These are phyloP conservation scores for Heritiera littoralis DNA, from an alignment of 345 rosid genomes.

Conservation along the genomic window DNA sequence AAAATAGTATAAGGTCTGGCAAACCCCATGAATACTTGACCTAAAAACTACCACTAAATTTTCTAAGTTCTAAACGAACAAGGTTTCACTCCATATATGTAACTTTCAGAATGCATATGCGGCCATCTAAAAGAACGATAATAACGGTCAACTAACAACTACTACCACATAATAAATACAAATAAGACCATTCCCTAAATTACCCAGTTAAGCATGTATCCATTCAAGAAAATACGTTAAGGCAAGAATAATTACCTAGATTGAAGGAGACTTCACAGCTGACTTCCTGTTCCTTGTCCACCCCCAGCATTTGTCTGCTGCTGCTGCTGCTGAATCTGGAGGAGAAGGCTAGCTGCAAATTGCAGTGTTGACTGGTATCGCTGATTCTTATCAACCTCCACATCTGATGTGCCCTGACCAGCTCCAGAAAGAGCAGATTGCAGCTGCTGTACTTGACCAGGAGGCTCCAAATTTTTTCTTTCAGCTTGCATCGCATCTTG, in stretches of 20 bases:
- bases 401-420: slow-evolving; percentile 51
- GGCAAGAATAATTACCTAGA: slow-evolving; percentile 41
- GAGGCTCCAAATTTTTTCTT: slow-evolving; percentile 43
- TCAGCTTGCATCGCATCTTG: slow-evolving; percentile 50
- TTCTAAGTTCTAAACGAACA: background rate
- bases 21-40: background rate
- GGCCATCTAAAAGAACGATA: background rate
- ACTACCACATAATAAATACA: slow-evolving; percentile 17
- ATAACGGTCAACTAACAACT: slow-evolving; percentile 1
- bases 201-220: slow-evolving; percentile 4
- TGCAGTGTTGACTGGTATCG: slow-evolving; percentile 89
- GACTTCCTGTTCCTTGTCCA: slow-evolving; percentile 46
- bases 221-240: slow-evolving; percentile 15
- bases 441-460: slow-evolving; percentile 53
- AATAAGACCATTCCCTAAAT: slow-evolving; percentile 12
- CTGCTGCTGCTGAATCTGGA: slow-evolving; percentile 80
- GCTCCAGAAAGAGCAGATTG: slow-evolving; percentile 53
- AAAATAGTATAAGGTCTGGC: background rate
- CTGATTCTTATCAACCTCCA: slow-evolving; percentile 81
- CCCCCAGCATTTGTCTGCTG: slow-evolving; percentile 46
- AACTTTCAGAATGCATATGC: background rate
- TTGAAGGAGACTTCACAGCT: slow-evolving; percentile 30
- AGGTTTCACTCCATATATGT: background rate
- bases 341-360: slow-evolving; percentile 91
- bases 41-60: background rate